phyloP scores from a whole-genome alignment of 1,139 yeast species.

The Petasospora fabianii region DNA sequence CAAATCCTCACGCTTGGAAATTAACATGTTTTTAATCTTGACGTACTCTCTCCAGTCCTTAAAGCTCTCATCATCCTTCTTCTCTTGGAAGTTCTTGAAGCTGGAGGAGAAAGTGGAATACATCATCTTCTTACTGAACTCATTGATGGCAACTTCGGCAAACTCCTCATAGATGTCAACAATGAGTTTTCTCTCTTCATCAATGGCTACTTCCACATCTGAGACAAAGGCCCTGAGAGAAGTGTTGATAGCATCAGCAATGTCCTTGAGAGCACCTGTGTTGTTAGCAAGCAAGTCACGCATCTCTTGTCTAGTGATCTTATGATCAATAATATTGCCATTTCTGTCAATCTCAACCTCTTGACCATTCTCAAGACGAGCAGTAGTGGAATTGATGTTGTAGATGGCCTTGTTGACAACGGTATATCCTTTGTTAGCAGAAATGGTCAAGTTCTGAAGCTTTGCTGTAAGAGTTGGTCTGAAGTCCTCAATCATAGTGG shows the following conservation, averaged over 20 bases:
- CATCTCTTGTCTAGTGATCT: slow-evolving; percentile 54
- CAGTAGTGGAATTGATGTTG: slow-evolving; percentile 47
- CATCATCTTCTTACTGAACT: slow-evolving; percentile 41
- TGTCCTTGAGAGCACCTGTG: slow-evolving; percentile 34
- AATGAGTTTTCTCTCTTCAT: slow-evolving; percentile 46
- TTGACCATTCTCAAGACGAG: slow-evolving; percentile 37
- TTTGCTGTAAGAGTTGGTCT: slow-evolving; percentile 38
- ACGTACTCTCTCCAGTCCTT: slow-evolving; percentile 66
- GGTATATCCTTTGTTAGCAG: slow-evolving; percentile 43
- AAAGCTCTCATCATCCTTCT: slow-evolving; percentile 43
- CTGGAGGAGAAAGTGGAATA: slow-evolving; percentile 34
- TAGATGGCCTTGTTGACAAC: slow-evolving; percentile 43
- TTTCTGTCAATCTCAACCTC: slow-evolving; percentile 32
- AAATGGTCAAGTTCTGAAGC: slow-evolving; percentile 41
- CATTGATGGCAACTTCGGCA: slow-evolving; percentile 61
- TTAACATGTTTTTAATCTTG: slow-evolving; percentile 50
- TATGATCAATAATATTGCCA: slow-evolving; percentile 32
- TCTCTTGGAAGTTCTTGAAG: slow-evolving; percentile 24
- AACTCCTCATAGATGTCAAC: slow-evolving; percentile 68
- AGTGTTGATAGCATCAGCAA: slow-evolving; percentile 34
- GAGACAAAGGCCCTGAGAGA: slow-evolving; percentile 12
- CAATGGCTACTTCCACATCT: slow-evolving; percentile 40
- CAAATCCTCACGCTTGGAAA: slow-evolving; percentile 54
- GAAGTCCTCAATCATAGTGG: slow-evolving; percentile 33
- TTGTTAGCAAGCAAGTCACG: slow-evolving; percentile 42